Conservation (phyloP, 2,329 filamentous ascomycete species). For the Paracorniculantispora psalliotae region DNA sequence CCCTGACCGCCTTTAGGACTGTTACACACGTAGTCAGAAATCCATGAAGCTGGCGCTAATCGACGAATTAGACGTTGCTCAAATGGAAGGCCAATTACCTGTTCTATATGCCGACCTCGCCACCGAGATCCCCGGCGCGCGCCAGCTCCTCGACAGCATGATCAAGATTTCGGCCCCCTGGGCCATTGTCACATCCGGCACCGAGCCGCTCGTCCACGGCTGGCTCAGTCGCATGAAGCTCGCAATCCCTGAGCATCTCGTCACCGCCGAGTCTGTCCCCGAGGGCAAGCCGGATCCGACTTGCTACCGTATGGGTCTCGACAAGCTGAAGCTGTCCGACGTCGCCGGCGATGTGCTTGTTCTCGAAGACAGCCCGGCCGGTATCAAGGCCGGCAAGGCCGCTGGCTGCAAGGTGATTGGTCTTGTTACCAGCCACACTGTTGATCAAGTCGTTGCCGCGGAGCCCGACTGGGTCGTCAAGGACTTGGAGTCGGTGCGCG, state of each 20-base stretch:
- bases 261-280: slow-evolving; percentile 71
- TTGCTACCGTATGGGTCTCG: slow-evolving; percentile 66
- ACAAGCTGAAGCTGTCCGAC: slow-evolving; percentile 51
- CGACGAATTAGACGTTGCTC: slow-evolving; percentile 59
- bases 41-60: too few species aligned
- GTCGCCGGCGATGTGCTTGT: slow-evolving; percentile 59
- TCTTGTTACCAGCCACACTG: slow-evolving; percentile 77
- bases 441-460: slow-evolving; percentile 65
- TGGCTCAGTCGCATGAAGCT: slow-evolving; percentile 67
- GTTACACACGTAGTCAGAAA: too few species aligned
- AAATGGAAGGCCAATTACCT: slow-evolving; percentile 75
- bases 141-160: slow-evolving; percentile 62
- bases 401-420: slow-evolving; percentile 82
- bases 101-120: slow-evolving; percentile 72
- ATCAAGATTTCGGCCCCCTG: slow-evolving; percentile 62
- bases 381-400: slow-evolving; percentile 75
- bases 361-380: slow-evolving; percentile 83
- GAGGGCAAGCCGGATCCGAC: slow-evolving; percentile 73
- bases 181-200: slow-evolving; percentile 82
- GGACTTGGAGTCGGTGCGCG: slow-evolving; percentile 69
- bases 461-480: slow-evolving; percentile 84
- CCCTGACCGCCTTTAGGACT: slow-evolving; percentile 4
- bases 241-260: slow-evolving; percentile 59
- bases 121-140: slow-evolving; percentile 78
- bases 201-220: slow-evolving; percentile 60